phyloP scores from a whole-genome alignment of 805 yeast species.

The Candida ficus region DNA sequence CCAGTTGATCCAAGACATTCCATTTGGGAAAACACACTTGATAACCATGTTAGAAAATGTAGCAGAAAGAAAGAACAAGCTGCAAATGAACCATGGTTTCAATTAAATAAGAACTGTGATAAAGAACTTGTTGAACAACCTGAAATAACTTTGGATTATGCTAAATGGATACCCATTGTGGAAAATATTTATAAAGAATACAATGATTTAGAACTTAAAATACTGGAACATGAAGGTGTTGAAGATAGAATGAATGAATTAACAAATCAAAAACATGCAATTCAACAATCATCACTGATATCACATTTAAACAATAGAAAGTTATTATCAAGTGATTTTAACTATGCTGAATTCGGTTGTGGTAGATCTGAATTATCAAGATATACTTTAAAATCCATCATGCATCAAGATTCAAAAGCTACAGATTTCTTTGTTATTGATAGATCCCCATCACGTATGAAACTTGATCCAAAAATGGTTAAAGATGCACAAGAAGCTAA shows the following conservation, averaged over 20 bases:
- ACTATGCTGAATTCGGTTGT: slow-evolving; percentile 80
- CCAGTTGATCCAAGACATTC: slow-evolving; percentile 74
- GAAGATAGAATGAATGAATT: slow-evolving; percentile 30
- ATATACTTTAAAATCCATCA: slow-evolving; percentile 39
- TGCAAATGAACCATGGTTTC: slow-evolving; percentile 43
- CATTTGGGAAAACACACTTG: slow-evolving; percentile 56
- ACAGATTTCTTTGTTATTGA: slow-evolving; percentile 59
- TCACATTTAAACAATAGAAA: slow-evolving; percentile 49
- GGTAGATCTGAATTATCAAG: slow-evolving; percentile 84
- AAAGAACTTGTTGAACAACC: not conserved
- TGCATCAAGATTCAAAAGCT: slow-evolving; percentile 17
- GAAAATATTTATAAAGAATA: slow-evolving; percentile 31
- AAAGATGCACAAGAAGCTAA: slow-evolving; percentile 40
- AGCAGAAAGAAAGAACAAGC: slow-evolving; percentile 31
- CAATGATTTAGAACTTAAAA: slow-evolving; percentile 26
- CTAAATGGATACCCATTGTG: slow-evolving; percentile 30
- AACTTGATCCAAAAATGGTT: slow-evolving; percentile 63
- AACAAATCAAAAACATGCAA: slow-evolving; percentile 65
- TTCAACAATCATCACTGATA: slow-evolving; percentile 77
- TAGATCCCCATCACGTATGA: slow-evolving; percentile 71
- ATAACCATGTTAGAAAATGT: slow-evolving; percentile 58
- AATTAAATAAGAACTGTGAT: slow-evolving; percentile 38
- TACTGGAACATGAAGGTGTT: slow-evolving; percentile 24
- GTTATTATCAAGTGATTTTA: slow-evolving; percentile 31
- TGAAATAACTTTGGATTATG: slow-evolving; percentile 17